A percentile compares a stretch with the other conserved stretches of the same genome.
Evolutionary conservation across 768 basidiomycete species (phyloP).

Genomic region (Tylopilus plumbeoviolaceoides): DNA sequence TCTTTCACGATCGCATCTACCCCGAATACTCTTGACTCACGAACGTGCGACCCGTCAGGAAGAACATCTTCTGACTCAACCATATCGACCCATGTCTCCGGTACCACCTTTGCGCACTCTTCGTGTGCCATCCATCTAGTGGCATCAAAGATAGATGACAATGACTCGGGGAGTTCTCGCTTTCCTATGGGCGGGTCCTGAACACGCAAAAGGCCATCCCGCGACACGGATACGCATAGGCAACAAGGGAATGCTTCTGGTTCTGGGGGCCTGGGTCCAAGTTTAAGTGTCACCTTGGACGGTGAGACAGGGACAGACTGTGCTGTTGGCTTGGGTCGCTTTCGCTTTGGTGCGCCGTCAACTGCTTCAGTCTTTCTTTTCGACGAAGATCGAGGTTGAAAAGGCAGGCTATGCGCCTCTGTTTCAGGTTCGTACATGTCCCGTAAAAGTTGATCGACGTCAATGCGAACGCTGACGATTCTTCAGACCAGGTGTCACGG

Average conservation of each 20-base stretch:
- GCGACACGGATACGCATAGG: constrained; percentile 54
- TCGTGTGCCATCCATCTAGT: constrained; percentile 75
- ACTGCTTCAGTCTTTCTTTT: constrained; percentile 39
- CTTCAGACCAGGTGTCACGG: constrained; percentile 4
- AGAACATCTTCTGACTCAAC: constrained; percentile 36
- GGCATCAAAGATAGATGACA: constrained; percentile 19
- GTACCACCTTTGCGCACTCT: constrained; percentile 73
- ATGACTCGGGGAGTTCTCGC: constrained; percentile 45
- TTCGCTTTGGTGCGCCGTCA: constrained; percentile 27
- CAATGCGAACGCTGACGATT: constrained; percentile 75
- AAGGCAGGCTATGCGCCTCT: constrained; percentile 31
- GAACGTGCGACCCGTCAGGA: constrained; percentile 32
- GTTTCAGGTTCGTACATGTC: constrained; percentile 65
- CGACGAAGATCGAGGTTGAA: constrained; percentile 13
- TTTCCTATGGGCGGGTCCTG: constrained; percentile 60
- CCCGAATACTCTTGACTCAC: constrained; percentile 67
- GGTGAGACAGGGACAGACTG: constrained; percentile 9
- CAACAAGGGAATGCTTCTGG: constrained; percentile 62
- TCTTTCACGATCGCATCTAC: constrained; percentile 87
- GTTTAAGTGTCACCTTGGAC: constrained; percentile 58
- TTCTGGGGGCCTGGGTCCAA: constrained; percentile 59
- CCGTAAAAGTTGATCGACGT: constrained; percentile 79
- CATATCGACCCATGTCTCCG: constrained; percentile 90
- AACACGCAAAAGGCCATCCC: constrained; percentile 57
- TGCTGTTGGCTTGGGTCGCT: constrained; percentile 22